These are phyloP conservation scores for Neofusicoccum sp. DNA, from an alignment of 2,329 filamentous ascomycete species.

Conservation along the genomic window DNA sequence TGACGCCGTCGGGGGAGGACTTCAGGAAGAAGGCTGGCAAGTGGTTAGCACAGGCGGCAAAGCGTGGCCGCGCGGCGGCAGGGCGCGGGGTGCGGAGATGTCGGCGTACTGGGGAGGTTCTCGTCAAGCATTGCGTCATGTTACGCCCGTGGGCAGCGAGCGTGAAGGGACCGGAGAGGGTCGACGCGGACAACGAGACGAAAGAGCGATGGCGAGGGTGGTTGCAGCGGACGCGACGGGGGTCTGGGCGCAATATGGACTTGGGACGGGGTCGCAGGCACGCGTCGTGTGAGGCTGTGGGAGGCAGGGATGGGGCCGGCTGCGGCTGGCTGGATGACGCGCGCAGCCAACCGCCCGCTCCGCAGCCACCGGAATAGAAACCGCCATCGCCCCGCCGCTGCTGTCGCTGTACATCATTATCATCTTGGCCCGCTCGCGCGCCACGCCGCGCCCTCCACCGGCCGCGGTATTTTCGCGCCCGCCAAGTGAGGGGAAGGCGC, in stretches of 20 bases:
- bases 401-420: background rate
- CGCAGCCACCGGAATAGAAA: background rate
- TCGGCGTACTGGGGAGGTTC: slow-evolving; percentile 71
- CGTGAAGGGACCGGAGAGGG: background rate
- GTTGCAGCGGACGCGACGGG: background rate
- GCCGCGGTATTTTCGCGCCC: background rate
- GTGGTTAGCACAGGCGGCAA: slow-evolving; percentile 47
- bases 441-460: background rate
- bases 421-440: background rate
- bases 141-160: background rate
- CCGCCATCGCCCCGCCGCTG: background rate
- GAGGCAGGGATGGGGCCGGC: slow-evolving; percentile 2
- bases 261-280: background rate
- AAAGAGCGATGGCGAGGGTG: background rate
- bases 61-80: slow-evolving; percentile 35
- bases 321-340: slow-evolving; percentile 14
- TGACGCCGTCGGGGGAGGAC: slow-evolving; percentile 51
- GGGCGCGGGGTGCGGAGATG: slow-evolving; percentile 26
- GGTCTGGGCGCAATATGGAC: background rate
- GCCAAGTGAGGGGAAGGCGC: slow-evolving; percentile 2
- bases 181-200: background rate
- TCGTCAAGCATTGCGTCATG: slow-evolving; percentile 76
- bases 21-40: slow-evolving; percentile 62
- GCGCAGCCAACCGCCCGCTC: slow-evolving; percentile 5
- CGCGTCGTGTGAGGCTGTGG: slow-evolving; percentile 19